These are phyloP conservation scores for Podila horticola DNA, from an alignment of 192 early-diverging fungal genomes.

Conservation along the genomic window DNA sequence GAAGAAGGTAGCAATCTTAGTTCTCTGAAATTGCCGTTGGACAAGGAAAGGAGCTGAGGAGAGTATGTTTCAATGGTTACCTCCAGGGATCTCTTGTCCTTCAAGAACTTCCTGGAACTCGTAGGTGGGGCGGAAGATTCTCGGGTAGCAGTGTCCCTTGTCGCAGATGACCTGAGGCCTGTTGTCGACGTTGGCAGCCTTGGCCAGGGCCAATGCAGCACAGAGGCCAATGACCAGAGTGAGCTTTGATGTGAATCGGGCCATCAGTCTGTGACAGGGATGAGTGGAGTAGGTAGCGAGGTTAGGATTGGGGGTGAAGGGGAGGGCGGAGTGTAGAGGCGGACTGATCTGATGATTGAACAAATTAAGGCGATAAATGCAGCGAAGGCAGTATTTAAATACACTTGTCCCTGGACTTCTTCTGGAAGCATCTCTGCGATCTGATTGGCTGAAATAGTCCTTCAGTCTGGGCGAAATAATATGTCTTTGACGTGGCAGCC, in stretches of 20 bases:
- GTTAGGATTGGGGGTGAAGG: neutral
- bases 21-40: neutral
- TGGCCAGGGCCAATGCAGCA: slow-evolving; percentile 33
- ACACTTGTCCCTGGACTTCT: neutral
- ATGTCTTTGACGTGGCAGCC: slow-evolving; percentile 24
- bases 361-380: neutral
- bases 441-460: neutral
- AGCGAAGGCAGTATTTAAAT: neutral
- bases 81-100: slow-evolving; percentile 70
- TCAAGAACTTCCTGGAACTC: slow-evolving; percentile 67
- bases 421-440: neutral
- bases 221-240: slow-evolving; percentile 44
- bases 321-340: neutral
- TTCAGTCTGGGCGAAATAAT: neutral
- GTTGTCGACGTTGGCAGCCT: slow-evolving; percentile 16
- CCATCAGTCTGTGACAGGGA: slow-evolving; percentile 6
- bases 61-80: slow-evolving; percentile 8
- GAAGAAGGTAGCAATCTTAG: neutral
- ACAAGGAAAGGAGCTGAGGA: neutral
- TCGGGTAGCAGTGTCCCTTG: slow-evolving; percentile 65
- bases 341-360: neutral
- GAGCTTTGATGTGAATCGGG: slow-evolving; percentile 34
- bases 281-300: neutral
- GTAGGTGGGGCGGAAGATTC: slow-evolving; percentile 63
- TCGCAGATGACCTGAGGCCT: slow-evolving; percentile 34